A percentile compares a stretch with the other conserved stretches of the same genome.
Conservation (phyloP, 805 yeast genomes). For the Candida easanensis region DNA sequence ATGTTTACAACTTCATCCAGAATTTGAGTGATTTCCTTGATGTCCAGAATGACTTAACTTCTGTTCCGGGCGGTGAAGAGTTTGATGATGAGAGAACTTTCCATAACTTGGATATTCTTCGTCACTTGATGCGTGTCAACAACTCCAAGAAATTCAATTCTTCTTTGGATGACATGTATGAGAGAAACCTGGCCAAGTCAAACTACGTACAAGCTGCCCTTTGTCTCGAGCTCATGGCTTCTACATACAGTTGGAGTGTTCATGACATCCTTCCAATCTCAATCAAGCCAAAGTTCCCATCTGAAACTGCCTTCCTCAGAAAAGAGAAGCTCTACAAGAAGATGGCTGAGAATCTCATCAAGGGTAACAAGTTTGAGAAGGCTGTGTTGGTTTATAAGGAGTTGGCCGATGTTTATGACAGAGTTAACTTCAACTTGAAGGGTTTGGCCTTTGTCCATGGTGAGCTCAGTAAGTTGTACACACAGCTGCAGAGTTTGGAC, state of each 20-base stretch:
- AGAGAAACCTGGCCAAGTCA: slow-evolving; percentile 53
- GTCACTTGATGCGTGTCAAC: slow-evolving; percentile 72
- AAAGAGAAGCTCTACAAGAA: slow-evolving; percentile 68
- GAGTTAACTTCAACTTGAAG: slow-evolving; percentile 68
- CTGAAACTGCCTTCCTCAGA: slow-evolving; percentile 76
- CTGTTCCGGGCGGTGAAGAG: slow-evolving; percentile 78
- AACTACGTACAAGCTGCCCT: slow-evolving; percentile 83
- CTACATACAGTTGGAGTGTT: slow-evolving; percentile 73
- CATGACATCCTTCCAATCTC: slow-evolving; percentile 53
- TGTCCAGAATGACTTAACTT: slow-evolving; percentile 61
- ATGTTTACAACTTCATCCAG: slow-evolving; percentile 48
- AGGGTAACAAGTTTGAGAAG: slow-evolving; percentile 73
- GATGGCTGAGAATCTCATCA: slow-evolving; percentile 66
- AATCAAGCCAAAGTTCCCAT: slow-evolving; percentile 69
- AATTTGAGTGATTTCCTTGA: slow-evolving; percentile 60
- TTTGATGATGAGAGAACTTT: slow-evolving; percentile 86
- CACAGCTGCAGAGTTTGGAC: slow-evolving; percentile 63
- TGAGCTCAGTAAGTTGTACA: slow-evolving; percentile 65
- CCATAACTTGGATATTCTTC: slow-evolving; percentile 71
- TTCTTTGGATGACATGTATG: slow-evolving; percentile 73
- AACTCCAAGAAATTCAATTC: slow-evolving; percentile 78
- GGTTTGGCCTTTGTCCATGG: slow-evolving; percentile 72
- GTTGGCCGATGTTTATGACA: slow-evolving; percentile 69
- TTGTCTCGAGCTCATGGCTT: slow-evolving; percentile 72
- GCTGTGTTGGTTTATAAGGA: slow-evolving; percentile 79